phyloP scores from a whole-genome alignment of 768 basidiomycete species.

The Russula abietina region DNA sequence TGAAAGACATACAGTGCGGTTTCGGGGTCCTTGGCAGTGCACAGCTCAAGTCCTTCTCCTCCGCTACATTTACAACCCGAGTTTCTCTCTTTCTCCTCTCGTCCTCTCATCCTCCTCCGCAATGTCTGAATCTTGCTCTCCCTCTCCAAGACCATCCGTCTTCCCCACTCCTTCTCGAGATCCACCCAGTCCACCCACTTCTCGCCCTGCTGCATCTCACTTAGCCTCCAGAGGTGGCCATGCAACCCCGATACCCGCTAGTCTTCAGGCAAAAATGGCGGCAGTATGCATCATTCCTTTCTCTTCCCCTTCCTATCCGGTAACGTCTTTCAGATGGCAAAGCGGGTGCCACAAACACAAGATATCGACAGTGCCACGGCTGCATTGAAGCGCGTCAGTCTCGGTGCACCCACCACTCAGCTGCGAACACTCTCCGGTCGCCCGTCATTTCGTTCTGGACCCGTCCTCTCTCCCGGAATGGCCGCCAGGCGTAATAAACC shows the following conservation, averaged over 20 bases:
- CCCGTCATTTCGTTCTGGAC: slow-evolving; percentile 33
- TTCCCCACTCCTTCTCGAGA: slow-evolving; percentile 24
- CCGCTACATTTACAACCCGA: slow-evolving; percentile 13
- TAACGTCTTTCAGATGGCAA: slow-evolving; percentile 40
- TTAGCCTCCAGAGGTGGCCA: slow-evolving; percentile 39
- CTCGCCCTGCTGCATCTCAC: slow-evolving; percentile 36
- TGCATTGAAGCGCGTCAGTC: slow-evolving; percentile 36
- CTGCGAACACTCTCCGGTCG: slow-evolving; percentile 29
- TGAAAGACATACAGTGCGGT: neutral
- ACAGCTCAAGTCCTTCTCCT: neutral
- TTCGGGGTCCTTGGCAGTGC: neutral
- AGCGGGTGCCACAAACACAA: slow-evolving; percentile 33
- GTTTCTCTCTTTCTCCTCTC: slow-evolving; percentile 17
- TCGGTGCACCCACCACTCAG: slow-evolving; percentile 24
- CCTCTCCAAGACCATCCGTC: slow-evolving; percentile 15
- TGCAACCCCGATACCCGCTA: slow-evolving; percentile 75
- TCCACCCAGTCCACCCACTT: slow-evolving; percentile 21
- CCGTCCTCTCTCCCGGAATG: slow-evolving; percentile 35
- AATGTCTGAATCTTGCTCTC: slow-evolving; percentile 29
- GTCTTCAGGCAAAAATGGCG: slow-evolving; percentile 90
- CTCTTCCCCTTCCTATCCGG: slow-evolving; percentile 18
- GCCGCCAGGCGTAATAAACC: slow-evolving; percentile 45
- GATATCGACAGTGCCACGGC: slow-evolving; percentile 40
- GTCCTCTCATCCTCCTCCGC: slow-evolving; percentile 20
- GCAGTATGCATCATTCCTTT: slow-evolving; percentile 47